Evolutionary conservation across 78 protist genomes (phyloP).

Genomic region (Protostelium mycophagum): DNA sequence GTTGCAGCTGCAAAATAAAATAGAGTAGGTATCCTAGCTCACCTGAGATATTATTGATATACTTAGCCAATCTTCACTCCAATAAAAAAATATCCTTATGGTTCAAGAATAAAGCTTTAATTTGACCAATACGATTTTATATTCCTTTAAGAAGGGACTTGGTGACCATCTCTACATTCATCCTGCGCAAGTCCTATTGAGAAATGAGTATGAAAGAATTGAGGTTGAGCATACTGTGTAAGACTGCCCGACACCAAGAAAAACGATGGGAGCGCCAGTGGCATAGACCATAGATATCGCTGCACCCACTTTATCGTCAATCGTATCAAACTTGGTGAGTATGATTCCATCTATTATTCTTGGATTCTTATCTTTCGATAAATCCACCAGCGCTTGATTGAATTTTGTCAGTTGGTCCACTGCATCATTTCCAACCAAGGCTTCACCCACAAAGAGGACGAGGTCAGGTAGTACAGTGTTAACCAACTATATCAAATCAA

Average conservation of each 20-base stretch:
- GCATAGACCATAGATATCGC: slow-evolving; percentile 97
- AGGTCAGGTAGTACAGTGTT: slow-evolving; percentile 84
- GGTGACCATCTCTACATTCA: not conserved
- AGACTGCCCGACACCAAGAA: slow-evolving; percentile 98
- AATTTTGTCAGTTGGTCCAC: slow-evolving; percentile 96
- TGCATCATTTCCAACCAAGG: slow-evolving; percentile 99
- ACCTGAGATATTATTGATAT: too few species aligned
- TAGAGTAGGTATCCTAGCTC: too few species aligned
- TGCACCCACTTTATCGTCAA: slow-evolving; percentile 99
- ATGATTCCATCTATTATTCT: slow-evolving; percentile 97
- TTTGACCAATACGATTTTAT: too few species aligned
- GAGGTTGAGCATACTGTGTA: slow-evolving; percentile 49
- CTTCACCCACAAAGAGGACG: slow-evolving; percentile 99
- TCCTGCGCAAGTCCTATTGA: not conserved
- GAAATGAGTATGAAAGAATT: not conserved
- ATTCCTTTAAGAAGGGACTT: not conserved
- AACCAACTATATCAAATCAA: slow-evolving; percentile 53
- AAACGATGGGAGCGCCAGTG: slow-evolving; percentile 95
- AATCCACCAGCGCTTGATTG: slow-evolving; percentile 76
- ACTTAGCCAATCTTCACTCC: too few species aligned
- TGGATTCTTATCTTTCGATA: slow-evolving; percentile 18
- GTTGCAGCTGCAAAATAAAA: too few species aligned
- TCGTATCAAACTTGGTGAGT: slow-evolving; percentile 98
- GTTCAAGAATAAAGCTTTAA: too few species aligned
- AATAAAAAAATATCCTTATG: too few species aligned